Base-by-base conservation (phyloP, 192 early-diverging fungal species). In the Backusella sp. region DNA sequence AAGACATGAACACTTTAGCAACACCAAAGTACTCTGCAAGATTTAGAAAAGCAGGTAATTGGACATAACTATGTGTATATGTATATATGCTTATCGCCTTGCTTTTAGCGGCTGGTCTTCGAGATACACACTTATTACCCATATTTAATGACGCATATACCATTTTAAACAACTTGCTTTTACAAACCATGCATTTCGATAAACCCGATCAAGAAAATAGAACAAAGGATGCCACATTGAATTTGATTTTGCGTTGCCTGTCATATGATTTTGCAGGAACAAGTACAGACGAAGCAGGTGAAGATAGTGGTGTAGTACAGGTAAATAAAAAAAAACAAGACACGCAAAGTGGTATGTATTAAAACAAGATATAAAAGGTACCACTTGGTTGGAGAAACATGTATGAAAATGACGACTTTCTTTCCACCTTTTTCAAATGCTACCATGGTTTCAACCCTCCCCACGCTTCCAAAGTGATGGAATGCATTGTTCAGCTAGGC, bases 181-280 rank as follows among this genome's bases (percentile, higher is more conserved):
- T 75, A 37, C 56, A 73, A 19, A 70, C 73, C 68, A 77, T 85
- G 11, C 41, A 53, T 1, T 88, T 88, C 53, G 70, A 72, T 67
- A 84, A 80, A 28, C 72, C 77, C 46, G 81, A 66, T 46, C 76
- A 81, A 30, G 85, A 79, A 23, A 70, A 70, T 21, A 74, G 77
- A 30, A 52, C 73, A 34, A 84, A 87, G 49, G 86, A 90, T 70
- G 82, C 80, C 76, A 79, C 85, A 35, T 77, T 95, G 77, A 78
- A 82, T 68, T 84, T 95, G 36, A 80, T 94, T 56, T 73, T 85
- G 23, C 89, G 87, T 41, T 95, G 94, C 70, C 75, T 95, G 70
- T 79, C 81, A 0, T 95, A 93, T 85, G 94, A 95, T 82, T 95
- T 95, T 74, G 92, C 92, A 42, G 93, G 94, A 52, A 88, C 88